phyloP scores from a whole-genome alignment of 345 rosid genomes.

The Moricandia arvensis region DNA sequence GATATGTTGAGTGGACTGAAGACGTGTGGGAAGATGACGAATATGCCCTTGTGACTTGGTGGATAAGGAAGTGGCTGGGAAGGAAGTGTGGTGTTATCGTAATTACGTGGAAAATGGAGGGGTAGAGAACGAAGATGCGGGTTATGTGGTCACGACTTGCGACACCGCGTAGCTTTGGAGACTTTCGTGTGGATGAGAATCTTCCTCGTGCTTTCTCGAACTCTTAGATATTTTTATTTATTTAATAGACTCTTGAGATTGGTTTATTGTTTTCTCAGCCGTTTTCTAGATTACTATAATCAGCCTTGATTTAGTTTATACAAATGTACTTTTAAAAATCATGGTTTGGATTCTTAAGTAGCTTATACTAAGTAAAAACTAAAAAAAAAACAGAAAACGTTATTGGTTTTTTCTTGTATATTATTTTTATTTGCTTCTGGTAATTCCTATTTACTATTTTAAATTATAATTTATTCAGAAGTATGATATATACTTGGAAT shows the following conservation, averaged over 20 bases:
- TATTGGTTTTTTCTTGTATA: background rate
- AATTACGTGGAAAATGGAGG: conserved; percentile 14
- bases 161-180: conserved; percentile 33
- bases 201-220: conserved; percentile 34
- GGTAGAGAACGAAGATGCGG: background rate
- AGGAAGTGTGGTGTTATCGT: conserved; percentile 27
- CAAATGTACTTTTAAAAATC: background rate
- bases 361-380: background rate
- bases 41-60: conserved; percentile 33
- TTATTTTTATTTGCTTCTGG: background rate
- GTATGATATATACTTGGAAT: background rate
- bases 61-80: conserved; percentile 41
- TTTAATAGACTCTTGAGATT: background rate
- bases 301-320: conserved; percentile 1
- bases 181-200: conserved; percentile 34
- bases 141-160: conserved; percentile 38
- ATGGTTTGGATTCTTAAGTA: background rate
- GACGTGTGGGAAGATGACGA: conserved; percentile 25
- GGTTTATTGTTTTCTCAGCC: background rate
- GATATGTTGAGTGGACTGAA: conserved; percentile 24
- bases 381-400: background rate
- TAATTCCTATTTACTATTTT: background rate
- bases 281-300: conserved; percentile 24
- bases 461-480: background rate
- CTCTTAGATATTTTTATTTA: conserved; percentile 6